Percentiles rank a stretch among this genome's conserved stretches.
Evolutionary conservation across 1,284 basidiomycete genomes (phyloP).

Genomic region (Xerocomus nothofagi): DNA sequence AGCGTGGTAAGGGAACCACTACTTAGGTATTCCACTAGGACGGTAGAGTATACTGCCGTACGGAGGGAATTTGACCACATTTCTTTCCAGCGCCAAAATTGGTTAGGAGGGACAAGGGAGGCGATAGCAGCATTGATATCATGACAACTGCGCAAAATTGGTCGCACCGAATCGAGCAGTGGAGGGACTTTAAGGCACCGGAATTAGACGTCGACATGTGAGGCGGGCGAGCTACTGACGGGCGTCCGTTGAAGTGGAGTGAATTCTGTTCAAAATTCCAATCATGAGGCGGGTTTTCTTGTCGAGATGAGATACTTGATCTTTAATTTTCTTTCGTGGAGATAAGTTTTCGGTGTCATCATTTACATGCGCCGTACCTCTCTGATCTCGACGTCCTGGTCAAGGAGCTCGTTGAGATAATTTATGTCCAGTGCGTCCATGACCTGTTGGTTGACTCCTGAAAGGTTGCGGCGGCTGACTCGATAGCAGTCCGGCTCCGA

Average conservation of each 20-base stretch:
- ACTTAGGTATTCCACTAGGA: conserved; percentile 65
- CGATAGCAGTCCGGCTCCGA: not conserved
- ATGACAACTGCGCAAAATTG: conserved; percentile 54
- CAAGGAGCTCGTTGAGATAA: conserved; percentile 51
- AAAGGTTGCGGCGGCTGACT: conserved; percentile 6
- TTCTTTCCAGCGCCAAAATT: conserved; percentile 83
- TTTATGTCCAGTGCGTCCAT: conserved; percentile 63
- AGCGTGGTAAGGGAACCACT: conserved; percentile 62
- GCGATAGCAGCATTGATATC: conserved; percentile 53
- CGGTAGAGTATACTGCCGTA: conserved; percentile 63
- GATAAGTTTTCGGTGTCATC: conserved; percentile 27
- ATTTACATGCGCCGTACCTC: conserved; percentile 42
- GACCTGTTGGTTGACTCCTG: conserved; percentile 6
- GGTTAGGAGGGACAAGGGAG: conserved; percentile 59
- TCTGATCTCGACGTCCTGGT: conserved; percentile 50
- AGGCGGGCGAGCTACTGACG: conserved; percentile 42
- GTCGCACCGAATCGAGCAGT: conserved; percentile 57
- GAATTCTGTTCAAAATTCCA: conserved; percentile 71
- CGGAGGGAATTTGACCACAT: conserved; percentile 71
- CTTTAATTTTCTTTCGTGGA: conserved; percentile 67
- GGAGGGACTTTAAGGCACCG: conserved; percentile 47
- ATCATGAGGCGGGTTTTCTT: conserved; percentile 67
- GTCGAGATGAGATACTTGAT: conserved; percentile 69
- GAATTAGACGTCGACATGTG: conserved; percentile 11
- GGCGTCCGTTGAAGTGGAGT: conserved; percentile 64